phyloP scores from a whole-genome alignment of 495 filamentous ascomycete genomes.

The Lindgomyces ingoldianus region DNA sequence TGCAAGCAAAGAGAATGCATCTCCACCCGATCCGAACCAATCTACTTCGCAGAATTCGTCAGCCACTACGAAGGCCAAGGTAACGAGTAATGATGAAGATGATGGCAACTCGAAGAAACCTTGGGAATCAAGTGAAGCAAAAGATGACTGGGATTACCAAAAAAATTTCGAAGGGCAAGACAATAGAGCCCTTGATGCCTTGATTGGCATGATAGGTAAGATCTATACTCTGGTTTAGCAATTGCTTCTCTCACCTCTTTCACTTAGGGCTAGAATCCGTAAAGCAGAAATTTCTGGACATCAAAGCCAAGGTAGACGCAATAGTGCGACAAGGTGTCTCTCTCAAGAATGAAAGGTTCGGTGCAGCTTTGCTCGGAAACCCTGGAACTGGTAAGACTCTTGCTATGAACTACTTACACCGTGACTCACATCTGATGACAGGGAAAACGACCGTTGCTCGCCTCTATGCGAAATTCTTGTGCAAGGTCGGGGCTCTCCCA shows the following conservation, averaged over 20 bases:
- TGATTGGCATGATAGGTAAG: conserved; percentile 67
- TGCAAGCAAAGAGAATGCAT: no score
- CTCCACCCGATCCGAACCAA: no score
- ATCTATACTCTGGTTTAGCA: neutral
- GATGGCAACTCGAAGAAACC: neutral
- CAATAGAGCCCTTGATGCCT: conserved; percentile 59
- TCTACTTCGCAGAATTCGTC: no score
- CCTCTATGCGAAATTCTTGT: conserved; percentile 69
- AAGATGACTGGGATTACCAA: conserved; percentile 59
- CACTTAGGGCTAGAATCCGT: conserved; percentile 63
- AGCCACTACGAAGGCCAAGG: no score
- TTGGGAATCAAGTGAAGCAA: conserved; percentile 26
- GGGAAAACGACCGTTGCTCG: conserved; percentile 84
- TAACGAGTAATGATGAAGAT: neutral
- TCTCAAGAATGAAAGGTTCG: conserved; percentile 61
- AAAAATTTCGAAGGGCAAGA: conserved; percentile 54
- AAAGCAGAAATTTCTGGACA: conserved; percentile 62
- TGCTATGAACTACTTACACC: conserved; percentile 14
- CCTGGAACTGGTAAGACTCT: conserved; percentile 67
- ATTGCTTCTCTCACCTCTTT: neutral
- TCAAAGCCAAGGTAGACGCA: conserved; percentile 70
- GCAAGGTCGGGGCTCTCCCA: conserved; percentile 56
- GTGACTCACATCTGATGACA: conserved; percentile 32
- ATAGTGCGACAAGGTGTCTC: conserved; percentile 57
- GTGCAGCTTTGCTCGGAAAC: conserved; percentile 70